phyloP scores from a whole-genome alignment of 305 asterid species.

The Nicotiana rustica region DNA sequence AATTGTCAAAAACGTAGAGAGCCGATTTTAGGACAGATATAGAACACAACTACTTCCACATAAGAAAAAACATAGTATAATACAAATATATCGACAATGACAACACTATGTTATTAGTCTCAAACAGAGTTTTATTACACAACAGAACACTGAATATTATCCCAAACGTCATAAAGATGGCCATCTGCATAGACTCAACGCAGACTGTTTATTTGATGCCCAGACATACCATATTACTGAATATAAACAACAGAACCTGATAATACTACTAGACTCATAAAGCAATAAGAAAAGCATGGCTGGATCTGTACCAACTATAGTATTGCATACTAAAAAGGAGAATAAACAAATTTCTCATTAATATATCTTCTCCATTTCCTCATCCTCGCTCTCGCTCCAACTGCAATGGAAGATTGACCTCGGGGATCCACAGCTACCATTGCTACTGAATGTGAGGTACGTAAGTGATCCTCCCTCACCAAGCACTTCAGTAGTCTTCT shows the following conservation, averaged over 20 bases:
- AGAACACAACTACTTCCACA: too few relatives aligned
- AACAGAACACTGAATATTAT: neutral
- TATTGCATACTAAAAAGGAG: conserved; percentile 3
- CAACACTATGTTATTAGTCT: neutral
- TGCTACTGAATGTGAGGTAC: conserved; percentile 57
- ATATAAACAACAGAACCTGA: neutral
- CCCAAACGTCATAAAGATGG: neutral
- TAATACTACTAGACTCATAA: neutral
- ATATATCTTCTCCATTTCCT: conserved; percentile 31
- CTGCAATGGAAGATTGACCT: conserved; percentile 60
- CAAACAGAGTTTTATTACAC: neutral
- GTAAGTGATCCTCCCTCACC: conserved; percentile 62
- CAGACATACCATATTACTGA: neutral
- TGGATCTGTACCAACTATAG: conserved; percentile 11
- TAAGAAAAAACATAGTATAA: neutral
- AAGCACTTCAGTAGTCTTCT: conserved; percentile 54
- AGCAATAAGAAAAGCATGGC: neutral
- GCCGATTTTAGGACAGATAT: too few relatives aligned
- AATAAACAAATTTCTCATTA: neutral
- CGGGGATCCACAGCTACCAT: conserved; percentile 69
- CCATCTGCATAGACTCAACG: neutral
- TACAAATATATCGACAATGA: neutral
- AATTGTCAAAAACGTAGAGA: neutral
- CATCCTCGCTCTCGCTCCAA: conserved; percentile 39
- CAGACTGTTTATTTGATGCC: neutral